These are phyloP conservation scores for Candida pseudoviswanathii DNA, from an alignment of 1,139 yeast genomes.

Conservation along the genomic window DNA sequence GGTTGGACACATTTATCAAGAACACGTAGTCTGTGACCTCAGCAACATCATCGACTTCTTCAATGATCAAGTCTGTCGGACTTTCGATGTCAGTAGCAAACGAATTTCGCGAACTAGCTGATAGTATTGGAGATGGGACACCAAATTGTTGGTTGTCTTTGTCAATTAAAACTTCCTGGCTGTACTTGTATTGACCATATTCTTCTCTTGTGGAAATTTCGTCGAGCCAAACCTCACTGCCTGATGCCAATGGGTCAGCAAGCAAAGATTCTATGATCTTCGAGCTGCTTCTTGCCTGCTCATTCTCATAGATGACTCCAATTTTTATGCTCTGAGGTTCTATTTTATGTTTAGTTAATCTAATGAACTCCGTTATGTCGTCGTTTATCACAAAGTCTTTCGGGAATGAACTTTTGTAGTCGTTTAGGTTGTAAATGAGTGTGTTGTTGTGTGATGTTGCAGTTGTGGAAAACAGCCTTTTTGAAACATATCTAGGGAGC, in stretches of 20 bases:
- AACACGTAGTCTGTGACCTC: slow-evolving; percentile 28
- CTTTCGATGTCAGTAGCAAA: slow-evolving; percentile 17
- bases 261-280: slow-evolving; percentile 37
- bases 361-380: slow-evolving; percentile 20
- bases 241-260: slow-evolving; percentile 46
- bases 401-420: slow-evolving; percentile 26
- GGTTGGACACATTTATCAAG: slow-evolving; percentile 32
- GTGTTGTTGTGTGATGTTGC: slow-evolving; percentile 6
- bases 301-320: slow-evolving; percentile 35
- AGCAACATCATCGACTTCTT: slow-evolving; percentile 30
- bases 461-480: not conserved
- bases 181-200: slow-evolving; percentile 19
- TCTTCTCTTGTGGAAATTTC: slow-evolving; percentile 24
- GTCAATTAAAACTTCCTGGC: slow-evolving; percentile 5
- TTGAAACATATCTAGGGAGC: not conserved
- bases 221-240: slow-evolving; percentile 35
- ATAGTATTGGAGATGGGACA: slow-evolving; percentile 41
- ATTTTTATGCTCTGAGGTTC: slow-evolving; percentile 22
- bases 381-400: slow-evolving; percentile 25
- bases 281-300: slow-evolving; percentile 21
- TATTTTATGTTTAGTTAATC: slow-evolving; percentile 9
- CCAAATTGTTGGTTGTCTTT: slow-evolving; percentile 14
- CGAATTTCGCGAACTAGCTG: slow-evolving; percentile 28
- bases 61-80: slow-evolving; percentile 27
- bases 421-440: slow-evolving; percentile 13